Base-by-base conservation (phyloP, 192 early-diverging fungal species). In the Coemansia sp. region DNA sequence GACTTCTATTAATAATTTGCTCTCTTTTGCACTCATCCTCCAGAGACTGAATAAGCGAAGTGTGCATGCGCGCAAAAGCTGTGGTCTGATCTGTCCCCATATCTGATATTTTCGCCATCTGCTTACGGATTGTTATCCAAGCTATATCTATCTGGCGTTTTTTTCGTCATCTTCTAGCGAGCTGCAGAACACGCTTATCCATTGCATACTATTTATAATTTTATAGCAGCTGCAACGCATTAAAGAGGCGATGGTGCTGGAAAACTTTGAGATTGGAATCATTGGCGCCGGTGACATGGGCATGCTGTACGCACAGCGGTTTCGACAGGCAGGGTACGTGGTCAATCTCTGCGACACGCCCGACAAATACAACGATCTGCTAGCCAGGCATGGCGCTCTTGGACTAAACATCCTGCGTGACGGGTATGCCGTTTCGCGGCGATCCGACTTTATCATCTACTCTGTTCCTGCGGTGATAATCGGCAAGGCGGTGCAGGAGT, bases 201-300 rank as follows among this genome's bases (percentile, higher is more conserved):
- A n/a, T n/a, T n/a, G 37, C 37, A 40, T 40, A 13, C 6, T 10
- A 37, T 37, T 37, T 37, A 5, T 49, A 49, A 4, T 49, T 49
- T 49, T n/a, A 6, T 25, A 57, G 7, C 55, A 57, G 10, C 7
- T 26, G 23, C 48, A 18, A 12, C 12, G 13, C 31, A 31, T 9
- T 15, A 2, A 51, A 26, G n/a, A n/a, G 43, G n/a, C 25, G 26
- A 77, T 77, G 75, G 75, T 46, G 34, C 45, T 67, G 20, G 51
- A 40, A 15, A 61, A 55, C 25, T 67, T 71, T 63, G 84, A 95
- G 46, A 81, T 98, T 58, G 96, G 96, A 23, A 90, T 98, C 61
- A 96, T 98, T 57, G 96, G 96, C 29, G 88, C 88, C 70, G 95
- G 96, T 55, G 95, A 94, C 71, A 99, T 99, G 95, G 96, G 95